Conservation (phyloP, 345 rosid genomes). For the Cardiospermum halicacabum region DNA sequence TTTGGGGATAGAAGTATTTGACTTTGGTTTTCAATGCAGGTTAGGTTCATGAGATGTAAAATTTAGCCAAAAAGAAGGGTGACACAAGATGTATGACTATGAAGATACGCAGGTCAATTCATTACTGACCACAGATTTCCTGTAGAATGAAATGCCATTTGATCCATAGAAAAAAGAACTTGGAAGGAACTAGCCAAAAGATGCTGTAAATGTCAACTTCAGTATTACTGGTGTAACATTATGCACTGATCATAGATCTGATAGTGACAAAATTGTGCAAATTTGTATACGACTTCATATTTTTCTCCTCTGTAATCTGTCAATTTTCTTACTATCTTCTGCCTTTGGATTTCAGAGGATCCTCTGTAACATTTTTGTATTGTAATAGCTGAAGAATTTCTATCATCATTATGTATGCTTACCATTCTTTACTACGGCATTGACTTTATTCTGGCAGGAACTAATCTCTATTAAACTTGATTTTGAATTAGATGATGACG, state of each 20-base stretch:
- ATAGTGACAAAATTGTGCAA: neutral
- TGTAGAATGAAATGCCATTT: neutral
- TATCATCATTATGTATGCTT: no score
- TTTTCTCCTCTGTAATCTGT: neutral
- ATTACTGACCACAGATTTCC: neutral
- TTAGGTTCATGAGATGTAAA: neutral
- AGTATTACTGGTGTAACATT: neutral
- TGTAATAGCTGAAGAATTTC: neutral
- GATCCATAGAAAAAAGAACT: neutral
- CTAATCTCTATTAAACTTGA: neutral
- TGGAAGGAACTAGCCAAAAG: neutral
- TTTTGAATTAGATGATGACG: neutral
- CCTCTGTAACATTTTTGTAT: neutral
- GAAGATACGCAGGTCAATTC: neutral
- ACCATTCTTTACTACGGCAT: no score
- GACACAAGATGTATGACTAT: neutral
- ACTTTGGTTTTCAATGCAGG: neutral
- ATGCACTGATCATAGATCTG: neutral
- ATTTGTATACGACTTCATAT: neutral
- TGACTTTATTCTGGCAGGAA: no score
- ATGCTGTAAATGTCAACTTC: neutral
- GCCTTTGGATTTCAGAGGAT: no score
- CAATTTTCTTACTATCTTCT: neutral
- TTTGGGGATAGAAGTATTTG: neutral
- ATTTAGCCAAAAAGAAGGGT: constrained; percentile 6